Evolutionary conservation across 2,329 filamentous ascomycete genomes (phyloP), one percentile per base, ranked within the genome.

Genomic region (Pyrenochaeta sp.): DNA sequence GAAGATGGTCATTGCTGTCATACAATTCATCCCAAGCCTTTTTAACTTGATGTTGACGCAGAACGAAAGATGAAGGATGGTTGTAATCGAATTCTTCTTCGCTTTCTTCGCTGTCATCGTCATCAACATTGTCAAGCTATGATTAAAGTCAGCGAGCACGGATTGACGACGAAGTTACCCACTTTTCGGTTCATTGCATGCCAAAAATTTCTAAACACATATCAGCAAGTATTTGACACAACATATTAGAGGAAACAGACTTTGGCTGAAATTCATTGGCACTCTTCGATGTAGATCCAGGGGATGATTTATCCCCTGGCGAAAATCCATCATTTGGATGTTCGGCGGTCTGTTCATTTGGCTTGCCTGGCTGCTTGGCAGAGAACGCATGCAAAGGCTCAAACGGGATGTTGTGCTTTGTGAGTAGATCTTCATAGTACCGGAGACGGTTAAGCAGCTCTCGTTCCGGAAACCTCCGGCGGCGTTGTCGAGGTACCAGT

Each of bases 371-470:
- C n/a, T n/a, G n/a, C n/a, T 57, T 54, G 38, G 26, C 44, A 34
- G 47, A 9, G 35, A 47, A 10, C 2, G 55, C 27, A 53, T 65
- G 81, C 14, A 89, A 78, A 11, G 85, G 79, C 35, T 90, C 83
- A 54, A 90, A 89, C n/a, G 77, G 72, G 59, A 91, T 81, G 36
- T 84, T 81, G 58, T 89, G 78, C 65, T 87, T 79, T 39, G 78
- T 77, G 21, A 91, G 74, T 27, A 91, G 72, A 6, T 72, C 66
- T 69, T 91, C 88, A 58, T 90, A 90, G 35, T 81, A 80, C 40
- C 79, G 81, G 15, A 90, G 74, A n/a, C 85, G 82, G 6, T 88
- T 83, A 38, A 90, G 74, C 27, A 91, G 74, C 44, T 88, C 86
- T 61, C 81, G 81, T 69, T 91, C 88, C 15, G 86, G 82, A 31